Base-by-base conservation (phyloP, 2,329 filamentous ascomycete genomes). In the Onygenales sp. region DNA sequence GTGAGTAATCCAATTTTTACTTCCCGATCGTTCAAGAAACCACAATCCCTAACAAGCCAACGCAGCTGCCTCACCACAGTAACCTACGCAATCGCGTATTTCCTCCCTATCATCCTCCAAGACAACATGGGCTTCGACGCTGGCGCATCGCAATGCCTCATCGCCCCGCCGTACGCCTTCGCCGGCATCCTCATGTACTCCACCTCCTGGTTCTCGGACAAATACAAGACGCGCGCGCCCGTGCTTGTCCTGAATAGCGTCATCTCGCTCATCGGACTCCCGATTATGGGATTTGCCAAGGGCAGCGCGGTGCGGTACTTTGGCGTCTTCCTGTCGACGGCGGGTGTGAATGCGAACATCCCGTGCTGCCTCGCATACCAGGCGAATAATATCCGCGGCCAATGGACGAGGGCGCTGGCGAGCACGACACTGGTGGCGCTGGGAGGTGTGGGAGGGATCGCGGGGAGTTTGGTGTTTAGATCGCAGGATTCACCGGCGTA, bases 401-500 rank as follows among this genome's bases (percentile, higher is more conserved):
- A 93, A 71, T 94, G 88, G 87, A 94, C 92, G 73, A 82, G 89
- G 47, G 88, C 88, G 0, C 84, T 93, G 60, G 85, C 82, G 66
- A 87, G 82, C 55, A 86, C 88, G 2, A 85, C 84, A 0, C 78
- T 92, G 2, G 85, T 93, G 3, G 86, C 85, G 1, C 82, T 87
- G 49, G 87, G 87, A 7, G 87, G 86, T 2, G 74, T 94, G 31
- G 89, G 89, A 39, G 88, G 89, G 36, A 93, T 93, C 58, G 80
- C 81, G 1, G 87, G 87, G 31, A 82, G 80, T 59, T 74, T 89
- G 54, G 83, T 92, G 9, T 93, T 92, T 71, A 77, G 83, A 60
- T 57, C 58, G 9, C 61, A 69, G 53, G 68, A 71, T 52, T 63
- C 65, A 43, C 69, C 68, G 2, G 57, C 47, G 9, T 71, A 71